These are phyloP conservation scores for Fusarium sp. DNA, from an alignment of 2,329 filamentous ascomycete species.

Conservation along the genomic window DNA sequence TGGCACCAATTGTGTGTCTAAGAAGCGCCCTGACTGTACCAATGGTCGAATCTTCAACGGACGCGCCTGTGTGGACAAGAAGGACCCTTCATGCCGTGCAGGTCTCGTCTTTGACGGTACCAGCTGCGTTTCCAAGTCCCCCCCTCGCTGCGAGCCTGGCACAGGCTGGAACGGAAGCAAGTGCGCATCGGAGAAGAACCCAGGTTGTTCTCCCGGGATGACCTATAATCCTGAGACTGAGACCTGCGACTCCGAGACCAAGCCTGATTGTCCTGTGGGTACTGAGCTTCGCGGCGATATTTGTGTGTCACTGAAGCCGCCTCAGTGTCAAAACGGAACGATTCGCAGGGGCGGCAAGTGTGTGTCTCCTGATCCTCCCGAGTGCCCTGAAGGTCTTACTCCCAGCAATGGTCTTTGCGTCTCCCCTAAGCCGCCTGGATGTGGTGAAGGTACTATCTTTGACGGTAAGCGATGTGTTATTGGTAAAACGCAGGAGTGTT, in stretches of 20 bases:
- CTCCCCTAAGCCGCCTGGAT: neutral
- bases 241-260: neutral
- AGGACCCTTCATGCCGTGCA: too few species aligned
- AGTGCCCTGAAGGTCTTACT: constrained; percentile 5
- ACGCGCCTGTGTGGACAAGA: neutral
- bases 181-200: constrained; percentile 8
- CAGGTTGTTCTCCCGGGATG: neutral
- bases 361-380: neutral
- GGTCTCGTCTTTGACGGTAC: too few species aligned
- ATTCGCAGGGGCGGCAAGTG: constrained; percentile 9
- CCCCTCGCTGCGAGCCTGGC: neutral
- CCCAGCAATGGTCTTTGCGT: constrained; percentile 7
- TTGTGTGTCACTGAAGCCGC: constrained; percentile 1
- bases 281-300: constrained; percentile 19
- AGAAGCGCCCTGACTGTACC: neutral
- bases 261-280: neutral
- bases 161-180: constrained; percentile 11
- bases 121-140: constrained; percentile 6
- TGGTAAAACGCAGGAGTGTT: constrained; percentile 12
- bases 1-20: constrained; percentile 11
- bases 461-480: constrained; percentile 22
- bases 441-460: constrained; percentile 18
- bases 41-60: neutral
- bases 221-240: constrained; percentile 10
- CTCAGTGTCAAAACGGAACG: neutral